phyloP scores from a whole-genome alignment of 192 early-diverging fungal species.

The Coemansia sp. region DNA sequence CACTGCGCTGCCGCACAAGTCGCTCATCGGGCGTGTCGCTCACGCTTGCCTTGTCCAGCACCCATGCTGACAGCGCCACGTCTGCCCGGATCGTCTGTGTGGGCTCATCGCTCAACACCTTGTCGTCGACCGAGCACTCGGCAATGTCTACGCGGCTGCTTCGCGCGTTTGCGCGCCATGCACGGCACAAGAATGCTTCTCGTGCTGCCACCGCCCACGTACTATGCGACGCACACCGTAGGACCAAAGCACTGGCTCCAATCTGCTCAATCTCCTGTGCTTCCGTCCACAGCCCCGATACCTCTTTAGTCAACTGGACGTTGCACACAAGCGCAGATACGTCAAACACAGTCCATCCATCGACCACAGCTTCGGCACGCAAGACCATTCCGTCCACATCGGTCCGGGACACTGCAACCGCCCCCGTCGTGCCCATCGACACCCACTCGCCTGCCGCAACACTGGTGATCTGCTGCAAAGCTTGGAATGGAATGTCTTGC shows the following conservation, averaged over 20 bases:
- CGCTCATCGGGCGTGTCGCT: not conserved
- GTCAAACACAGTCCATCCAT: constrained; percentile 48
- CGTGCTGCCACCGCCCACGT: constrained; percentile 40
- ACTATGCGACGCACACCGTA: constrained; percentile 11
- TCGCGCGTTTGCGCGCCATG: constrained; percentile 31
- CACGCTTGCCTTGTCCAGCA: constrained; percentile 30
- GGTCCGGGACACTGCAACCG: constrained; percentile 15
- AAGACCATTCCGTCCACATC: constrained; percentile 16
- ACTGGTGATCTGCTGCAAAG: constrained; percentile 12
- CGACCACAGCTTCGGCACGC: constrained; percentile 32
- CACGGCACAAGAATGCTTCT: constrained; percentile 31
- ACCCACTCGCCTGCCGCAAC: constrained; percentile 17
- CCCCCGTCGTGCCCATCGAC: constrained; percentile 16
- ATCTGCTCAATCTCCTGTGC: constrained; percentile 12
- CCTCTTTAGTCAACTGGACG: not conserved
- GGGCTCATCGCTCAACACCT: not conserved
- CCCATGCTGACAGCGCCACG: constrained; percentile 39
- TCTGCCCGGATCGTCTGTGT: constrained; percentile 16
- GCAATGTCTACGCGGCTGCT: constrained; percentile 41
- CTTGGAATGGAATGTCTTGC: constrained; percentile 19
- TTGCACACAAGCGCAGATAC: constrained; percentile 8
- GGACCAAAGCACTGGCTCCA: constrained; percentile 5
- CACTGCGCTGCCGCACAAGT: not conserved
- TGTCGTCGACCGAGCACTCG: constrained; percentile 20
- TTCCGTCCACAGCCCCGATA: constrained; percentile 29